phyloP scores from a whole-genome alignment of 2,329 filamentous ascomycete genomes.

The Fusarium sp. region DNA sequence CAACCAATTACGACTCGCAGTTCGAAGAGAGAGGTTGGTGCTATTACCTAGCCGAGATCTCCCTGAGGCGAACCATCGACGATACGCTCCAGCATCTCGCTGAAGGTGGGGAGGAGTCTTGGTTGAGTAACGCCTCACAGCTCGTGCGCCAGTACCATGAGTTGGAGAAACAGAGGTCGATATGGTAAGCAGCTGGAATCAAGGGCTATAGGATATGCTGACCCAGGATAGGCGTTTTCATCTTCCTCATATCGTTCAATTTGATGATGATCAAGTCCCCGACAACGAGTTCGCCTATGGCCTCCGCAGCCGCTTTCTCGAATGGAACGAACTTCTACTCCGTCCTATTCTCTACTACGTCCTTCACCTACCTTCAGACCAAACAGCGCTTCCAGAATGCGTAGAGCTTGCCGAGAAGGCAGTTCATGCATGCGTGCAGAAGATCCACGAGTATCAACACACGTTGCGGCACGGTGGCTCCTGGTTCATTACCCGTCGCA shows the following conservation, averaged over 20 bases:
- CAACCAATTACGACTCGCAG: neutral
- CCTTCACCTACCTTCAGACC: neutral
- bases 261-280: conserved; percentile 6
- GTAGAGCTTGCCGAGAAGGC: neutral
- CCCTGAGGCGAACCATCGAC: conserved; percentile 35
- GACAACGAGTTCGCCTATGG: conserved; percentile 19
- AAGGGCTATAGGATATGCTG: neutral
- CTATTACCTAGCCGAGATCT: conserved; percentile 39
- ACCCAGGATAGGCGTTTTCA: conserved; percentile 5
- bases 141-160: conserved; percentile 16
- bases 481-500: conserved; percentile 17
- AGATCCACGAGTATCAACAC: neutral
- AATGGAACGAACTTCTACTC: conserved; percentile 21
- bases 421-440: neutral
- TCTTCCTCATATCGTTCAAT: conserved; percentile 19
- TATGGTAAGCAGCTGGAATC: neutral
- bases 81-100: conserved; percentile 14
- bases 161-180: conserved; percentile 18
- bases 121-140: conserved; percentile 12
- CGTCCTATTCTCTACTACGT: conserved; percentile 23
- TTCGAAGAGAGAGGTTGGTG: conserved; percentile 34
- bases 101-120: conserved; percentile 15
- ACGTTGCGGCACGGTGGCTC: conserved; percentile 18
- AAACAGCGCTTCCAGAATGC: neutral
- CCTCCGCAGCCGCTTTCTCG: conserved; percentile 9